These are phyloP conservation scores for Selaginella moellendorffii DNA, from an alignment of 75 land plant genomes.

Conservation along the genomic window DNA sequence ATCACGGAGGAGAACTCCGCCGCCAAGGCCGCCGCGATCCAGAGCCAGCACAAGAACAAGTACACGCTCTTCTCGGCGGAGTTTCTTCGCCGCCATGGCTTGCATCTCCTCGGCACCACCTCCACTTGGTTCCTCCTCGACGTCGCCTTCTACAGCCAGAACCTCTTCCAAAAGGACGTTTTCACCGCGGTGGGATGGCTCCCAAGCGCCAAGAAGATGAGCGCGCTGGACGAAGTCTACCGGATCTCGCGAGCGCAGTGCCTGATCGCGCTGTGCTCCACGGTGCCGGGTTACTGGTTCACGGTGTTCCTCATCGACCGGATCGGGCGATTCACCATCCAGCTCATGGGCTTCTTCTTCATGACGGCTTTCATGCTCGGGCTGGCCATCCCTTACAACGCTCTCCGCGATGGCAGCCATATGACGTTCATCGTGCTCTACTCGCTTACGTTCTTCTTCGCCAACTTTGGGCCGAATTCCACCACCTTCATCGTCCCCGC, in stretches of 20 bases:
- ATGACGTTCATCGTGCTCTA: too few relatives aligned
- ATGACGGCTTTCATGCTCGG: slow-evolving; percentile 29
- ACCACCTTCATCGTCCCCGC: slow-evolving; percentile 44
- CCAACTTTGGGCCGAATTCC: too few relatives aligned
- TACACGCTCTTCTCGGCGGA: not conserved
- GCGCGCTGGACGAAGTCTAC: slow-evolving; percentile 14
- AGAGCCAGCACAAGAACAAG: not conserved
- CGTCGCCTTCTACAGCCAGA: too few relatives aligned
- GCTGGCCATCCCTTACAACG: slow-evolving; percentile 8
- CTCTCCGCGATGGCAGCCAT: slow-evolving; percentile 9
- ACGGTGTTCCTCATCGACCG: slow-evolving; percentile 23
- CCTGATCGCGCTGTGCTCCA: slow-evolving; percentile 20
- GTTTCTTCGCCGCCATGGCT: not conserved
- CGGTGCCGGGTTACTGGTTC: slow-evolving; percentile 32
- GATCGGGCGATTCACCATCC: slow-evolving; percentile 23
- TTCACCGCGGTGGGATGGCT: too few relatives aligned
- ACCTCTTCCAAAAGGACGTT: too few relatives aligned
- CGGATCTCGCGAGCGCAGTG: slow-evolving; percentile 16
- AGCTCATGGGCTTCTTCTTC: slow-evolving; percentile 28
- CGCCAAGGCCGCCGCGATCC: not conserved
- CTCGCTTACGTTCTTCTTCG: too few relatives aligned
- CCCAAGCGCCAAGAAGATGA: too few relatives aligned
- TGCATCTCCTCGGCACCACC: not conserved
- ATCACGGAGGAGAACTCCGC: not conserved
- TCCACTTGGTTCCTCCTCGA: not conserved